Percentiles rank a stretch among this genome's conserved stretches.
phyloP scores from a whole-genome alignment of 2,329 filamentous ascomycete species.

The Zalaria obscura region DNA sequence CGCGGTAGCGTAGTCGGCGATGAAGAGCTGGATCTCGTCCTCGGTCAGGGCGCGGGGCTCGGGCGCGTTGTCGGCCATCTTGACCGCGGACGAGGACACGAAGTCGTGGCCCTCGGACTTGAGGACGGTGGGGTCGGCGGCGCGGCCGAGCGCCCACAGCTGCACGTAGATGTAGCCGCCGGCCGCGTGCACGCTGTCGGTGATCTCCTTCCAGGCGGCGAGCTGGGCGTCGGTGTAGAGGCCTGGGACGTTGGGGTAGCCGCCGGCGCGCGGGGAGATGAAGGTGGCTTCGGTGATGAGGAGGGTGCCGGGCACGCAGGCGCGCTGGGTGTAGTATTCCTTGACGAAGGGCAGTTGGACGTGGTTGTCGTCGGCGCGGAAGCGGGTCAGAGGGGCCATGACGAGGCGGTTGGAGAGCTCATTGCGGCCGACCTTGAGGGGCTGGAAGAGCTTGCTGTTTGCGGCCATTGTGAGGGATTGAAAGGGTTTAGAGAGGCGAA shows the following conservation, averaged over 20 bases:
- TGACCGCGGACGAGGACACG: slow-evolving; percentile 17
- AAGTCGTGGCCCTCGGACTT: slow-evolving; percentile 16
- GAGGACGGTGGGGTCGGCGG: slow-evolving; percentile 26
- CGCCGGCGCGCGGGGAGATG: slow-evolving; percentile 32
- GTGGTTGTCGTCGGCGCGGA: slow-evolving; percentile 32
- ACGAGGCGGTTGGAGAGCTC: slow-evolving; percentile 33
- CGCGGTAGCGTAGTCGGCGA: slow-evolving; percentile 25
- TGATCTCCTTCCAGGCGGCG: slow-evolving; percentile 45
- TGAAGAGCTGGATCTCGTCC: slow-evolving; percentile 22
- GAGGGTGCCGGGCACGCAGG: slow-evolving; percentile 34
- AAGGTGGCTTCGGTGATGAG: slow-evolving; percentile 45
- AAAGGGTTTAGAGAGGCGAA: too few species aligned
- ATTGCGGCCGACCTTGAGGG: slow-evolving; percentile 26
- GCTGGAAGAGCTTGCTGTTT: slow-evolving; percentile 20
- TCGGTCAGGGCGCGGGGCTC: slow-evolving; percentile 20
- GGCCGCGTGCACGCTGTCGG: slow-evolving; percentile 48
- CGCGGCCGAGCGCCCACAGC: slow-evolving; percentile 47
- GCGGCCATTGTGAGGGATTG: not conserved
- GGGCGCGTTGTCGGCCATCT: slow-evolving; percentile 17
- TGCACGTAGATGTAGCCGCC: slow-evolving; percentile 47
- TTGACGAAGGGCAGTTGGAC: slow-evolving; percentile 18
- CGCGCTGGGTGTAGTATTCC: slow-evolving; percentile 8
- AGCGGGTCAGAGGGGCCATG: slow-evolving; percentile 44
- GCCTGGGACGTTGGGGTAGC: slow-evolving; percentile 40
- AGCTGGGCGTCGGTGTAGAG: slow-evolving; percentile 44